A percentile compares a stretch with the other conserved stretches of the same genome.
Evolutionary conservation across 2,329 filamentous ascomycete species (phyloP).

Genomic region (Colletotrichum camelliae): DNA sequence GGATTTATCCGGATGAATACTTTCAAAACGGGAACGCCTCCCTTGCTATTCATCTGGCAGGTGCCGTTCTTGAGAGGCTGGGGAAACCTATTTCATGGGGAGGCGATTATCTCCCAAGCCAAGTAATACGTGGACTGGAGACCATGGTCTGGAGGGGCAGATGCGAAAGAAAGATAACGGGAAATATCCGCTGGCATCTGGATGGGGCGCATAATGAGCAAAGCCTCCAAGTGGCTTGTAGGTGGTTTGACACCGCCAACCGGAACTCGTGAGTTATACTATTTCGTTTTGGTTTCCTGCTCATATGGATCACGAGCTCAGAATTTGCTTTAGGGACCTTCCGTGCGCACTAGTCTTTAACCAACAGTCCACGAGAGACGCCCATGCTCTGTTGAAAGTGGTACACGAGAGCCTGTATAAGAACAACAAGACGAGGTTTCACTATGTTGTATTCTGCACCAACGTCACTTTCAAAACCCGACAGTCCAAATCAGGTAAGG

Average conservation of each 20-base stretch:
- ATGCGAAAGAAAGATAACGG: not conserved
- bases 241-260: not conserved
- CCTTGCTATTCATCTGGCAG: not conserved
- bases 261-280: rapidly evolving
- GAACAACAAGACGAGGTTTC: not conserved
- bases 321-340: not conserved
- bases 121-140: not conserved
- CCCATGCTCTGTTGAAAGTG: not conserved
- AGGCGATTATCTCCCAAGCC: not conserved
- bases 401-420: not conserved
- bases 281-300: rapidly evolving
- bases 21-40: not conserved
- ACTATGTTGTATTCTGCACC: not conserved
- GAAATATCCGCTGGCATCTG: not conserved
- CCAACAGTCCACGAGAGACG: not conserved
- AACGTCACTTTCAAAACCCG: not conserved
- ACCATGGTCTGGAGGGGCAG: not conserved
- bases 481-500: not conserved
- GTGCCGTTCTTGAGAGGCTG: not conserved
- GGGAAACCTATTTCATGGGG: not conserved
- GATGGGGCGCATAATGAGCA: not conserved
- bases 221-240: not conserved
- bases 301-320: no score
- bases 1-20: not conserved
- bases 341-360: not conserved